Conservation (phyloP, 148 eudicot species). For the Chenopodium suecicum region DNA sequence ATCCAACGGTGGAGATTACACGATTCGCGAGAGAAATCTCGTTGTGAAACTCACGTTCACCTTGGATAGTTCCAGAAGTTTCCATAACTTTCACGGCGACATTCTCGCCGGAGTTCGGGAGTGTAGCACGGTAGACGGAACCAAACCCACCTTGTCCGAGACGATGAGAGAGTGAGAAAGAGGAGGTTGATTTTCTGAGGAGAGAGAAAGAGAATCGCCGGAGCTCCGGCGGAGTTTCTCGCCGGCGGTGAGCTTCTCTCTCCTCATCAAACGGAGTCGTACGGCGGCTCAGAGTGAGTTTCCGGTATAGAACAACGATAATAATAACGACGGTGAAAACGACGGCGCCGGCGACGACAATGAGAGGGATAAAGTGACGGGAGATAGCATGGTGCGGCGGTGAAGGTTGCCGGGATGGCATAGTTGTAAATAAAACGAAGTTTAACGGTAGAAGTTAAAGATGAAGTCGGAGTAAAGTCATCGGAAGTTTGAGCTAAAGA, state of each 20-base stretch:
- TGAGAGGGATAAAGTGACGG: slow-evolving; percentile 17
- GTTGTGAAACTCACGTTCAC: slow-evolving; percentile 86
- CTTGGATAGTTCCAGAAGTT: slow-evolving; percentile 65
- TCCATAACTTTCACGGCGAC: slow-evolving; percentile 86
- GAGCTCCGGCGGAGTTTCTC: slow-evolving; percentile 34
- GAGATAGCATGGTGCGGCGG: slow-evolving; percentile 35
- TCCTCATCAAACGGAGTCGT: slow-evolving; percentile 47
- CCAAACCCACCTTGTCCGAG: slow-evolving; percentile 95
- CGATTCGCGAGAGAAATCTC: slow-evolving; percentile 61
- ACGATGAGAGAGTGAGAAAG: slow-evolving; percentile 59
- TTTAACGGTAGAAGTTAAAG: not conserved
- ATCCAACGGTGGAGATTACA: slow-evolving; percentile 31
- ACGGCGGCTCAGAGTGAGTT: slow-evolving; percentile 55
- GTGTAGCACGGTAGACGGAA: slow-evolving; percentile 65
- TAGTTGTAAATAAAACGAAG: slow-evolving; percentile 24
- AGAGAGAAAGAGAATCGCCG: slow-evolving; percentile 57
- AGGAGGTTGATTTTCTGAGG: slow-evolving; percentile 61
- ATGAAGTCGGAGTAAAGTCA: not conserved
- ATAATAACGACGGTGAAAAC: slow-evolving; percentile 39
- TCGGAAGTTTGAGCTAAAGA: not conserved
- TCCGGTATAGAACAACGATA: slow-evolving; percentile 48
- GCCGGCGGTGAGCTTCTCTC: not conserved
- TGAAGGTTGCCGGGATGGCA: slow-evolving; percentile 43
- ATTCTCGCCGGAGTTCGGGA: slow-evolving; percentile 48
- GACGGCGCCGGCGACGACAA: slow-evolving; percentile 41